phyloP scores from a whole-genome alignment of 2,329 filamentous ascomycete species.

The Xylariaceae sp. region DNA sequence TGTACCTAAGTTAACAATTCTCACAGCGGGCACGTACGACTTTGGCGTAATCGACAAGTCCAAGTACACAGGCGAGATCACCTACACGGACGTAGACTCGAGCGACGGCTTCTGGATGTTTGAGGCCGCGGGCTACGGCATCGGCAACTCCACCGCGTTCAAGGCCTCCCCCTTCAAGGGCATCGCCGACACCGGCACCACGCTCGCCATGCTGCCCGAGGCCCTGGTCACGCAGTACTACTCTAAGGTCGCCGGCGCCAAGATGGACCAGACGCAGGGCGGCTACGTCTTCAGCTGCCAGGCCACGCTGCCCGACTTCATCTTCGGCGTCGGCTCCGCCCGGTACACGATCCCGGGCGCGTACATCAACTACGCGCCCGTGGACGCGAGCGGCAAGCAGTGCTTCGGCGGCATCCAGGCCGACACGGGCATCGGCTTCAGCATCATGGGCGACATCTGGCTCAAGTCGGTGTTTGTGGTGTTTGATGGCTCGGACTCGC shows the following conservation, averaged over 20 bases:
- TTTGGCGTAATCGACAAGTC: conserved; percentile 29
- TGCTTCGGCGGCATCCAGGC: conserved; percentile 66
- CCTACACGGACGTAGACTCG: conserved; percentile 24
- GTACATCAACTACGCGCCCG: conserved; percentile 45
- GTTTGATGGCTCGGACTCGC: conserved; percentile 42
- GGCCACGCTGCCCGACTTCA: conserved; percentile 42
- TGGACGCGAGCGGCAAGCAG: conserved; percentile 35
- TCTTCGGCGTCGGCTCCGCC: conserved; percentile 44
- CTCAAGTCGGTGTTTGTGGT: conserved; percentile 63
- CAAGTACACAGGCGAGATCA: conserved; percentile 23
- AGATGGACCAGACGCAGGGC: conserved; percentile 32
- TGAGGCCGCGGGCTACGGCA: conserved; percentile 21
- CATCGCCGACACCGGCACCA: conserved; percentile 58
- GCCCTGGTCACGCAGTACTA: conserved; percentile 45
- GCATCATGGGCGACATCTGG: conserved; percentile 63
- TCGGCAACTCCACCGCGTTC: conserved; percentile 19
- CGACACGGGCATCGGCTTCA: conserved; percentile 33
- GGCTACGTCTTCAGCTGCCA: conserved; percentile 51
- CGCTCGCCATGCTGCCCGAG: conserved; percentile 42
- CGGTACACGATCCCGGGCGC: conserved; percentile 46
- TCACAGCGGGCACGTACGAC: conserved; percentile 27
- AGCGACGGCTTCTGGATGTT: conserved; percentile 31
- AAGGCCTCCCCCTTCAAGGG: conserved; percentile 28
- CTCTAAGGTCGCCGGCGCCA: conserved; percentile 43
- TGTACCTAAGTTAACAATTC: neutral